Percentiles rank a stretch among this genome's conserved stretches.
phyloP scores from a whole-genome alignment of 441 rosid species.

The Populus hybrid region DNA sequence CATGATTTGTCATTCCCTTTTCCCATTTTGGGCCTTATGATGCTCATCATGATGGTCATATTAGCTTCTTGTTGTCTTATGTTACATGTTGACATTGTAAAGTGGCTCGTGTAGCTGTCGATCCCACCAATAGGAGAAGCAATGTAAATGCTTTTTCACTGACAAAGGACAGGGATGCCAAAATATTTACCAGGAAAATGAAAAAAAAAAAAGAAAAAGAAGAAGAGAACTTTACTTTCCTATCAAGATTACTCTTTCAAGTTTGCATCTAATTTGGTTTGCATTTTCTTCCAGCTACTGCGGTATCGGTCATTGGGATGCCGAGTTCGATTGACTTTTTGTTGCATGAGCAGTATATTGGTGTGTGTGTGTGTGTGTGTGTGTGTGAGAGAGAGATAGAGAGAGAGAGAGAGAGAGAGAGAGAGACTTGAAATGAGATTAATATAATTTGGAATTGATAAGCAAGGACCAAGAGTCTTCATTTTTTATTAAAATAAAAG shows the following conservation, averaged over 20 bases:
- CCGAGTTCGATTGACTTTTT: background rate
- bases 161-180: background rate
- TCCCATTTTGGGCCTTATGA: background rate
- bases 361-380: too few species aligned
- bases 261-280: background rate
- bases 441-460: too few species aligned
- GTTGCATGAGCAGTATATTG: background rate
- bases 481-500: too few species aligned
- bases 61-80: slow-evolving; percentile 15
- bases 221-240: background rate
- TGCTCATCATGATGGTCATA: slow-evolving; percentile 8
- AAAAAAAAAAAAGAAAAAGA: too few species aligned
- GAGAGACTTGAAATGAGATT: background rate
- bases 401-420: too few species aligned
- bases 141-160: background rate
- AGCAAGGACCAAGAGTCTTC: too few species aligned
- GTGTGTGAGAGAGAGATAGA: too few species aligned
- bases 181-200: background rate
- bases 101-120: background rate
- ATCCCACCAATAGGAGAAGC: background rate
- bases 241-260: background rate
- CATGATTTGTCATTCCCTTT: slow-evolving; percentile 2
- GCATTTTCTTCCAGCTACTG: background rate
- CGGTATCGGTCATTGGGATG: background rate
- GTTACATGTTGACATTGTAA: background rate